Percentiles rank a stretch among this genome's conserved stretches.
Conservation (phyloP, 352 stramenopile species). For the Phytopythium ostracodes region DNA sequence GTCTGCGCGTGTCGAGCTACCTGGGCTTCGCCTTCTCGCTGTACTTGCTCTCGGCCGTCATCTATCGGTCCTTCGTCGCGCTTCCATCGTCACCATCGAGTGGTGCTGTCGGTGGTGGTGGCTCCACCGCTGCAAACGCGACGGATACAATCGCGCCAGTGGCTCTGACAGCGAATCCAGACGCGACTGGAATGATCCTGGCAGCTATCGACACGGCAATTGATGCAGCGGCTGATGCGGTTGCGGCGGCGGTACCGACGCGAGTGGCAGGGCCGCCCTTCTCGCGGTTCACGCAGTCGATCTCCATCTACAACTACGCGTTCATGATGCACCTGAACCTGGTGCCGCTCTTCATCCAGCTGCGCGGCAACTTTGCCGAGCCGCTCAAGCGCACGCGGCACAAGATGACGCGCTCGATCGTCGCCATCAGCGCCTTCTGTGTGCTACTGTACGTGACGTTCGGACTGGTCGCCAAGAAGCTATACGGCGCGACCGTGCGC, state of each 20-base stretch:
- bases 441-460: constrained; percentile 61
- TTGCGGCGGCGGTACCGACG: constrained; percentile 17
- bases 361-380: constrained; percentile 55
- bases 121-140: not conserved
- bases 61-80: constrained; percentile 47
- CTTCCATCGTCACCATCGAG: constrained; percentile 6
- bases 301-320: constrained; percentile 82
- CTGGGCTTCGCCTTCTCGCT: constrained; percentile 63
- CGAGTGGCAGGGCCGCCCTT: constrained; percentile 26
- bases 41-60: constrained; percentile 50
- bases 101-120: not conserved
- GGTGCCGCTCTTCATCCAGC: constrained; percentile 65
- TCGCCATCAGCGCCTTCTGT: constrained; percentile 43
- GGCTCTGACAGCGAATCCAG: not conserved
- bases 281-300: constrained; percentile 41
- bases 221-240: constrained; percentile 9
- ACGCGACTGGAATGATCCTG: not conserved
- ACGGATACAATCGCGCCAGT: not conserved
- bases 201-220: constrained; percentile 10
- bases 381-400: constrained; percentile 33
- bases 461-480: constrained; percentile 37
- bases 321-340: constrained; percentile 87
- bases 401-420: constrained; percentile 58
- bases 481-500: constrained; percentile 53
- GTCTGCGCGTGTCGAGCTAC: constrained; percentile 65